Conservation (phyloP, 805 yeast genomes). For the Saturnispora galanensis region DNA sequence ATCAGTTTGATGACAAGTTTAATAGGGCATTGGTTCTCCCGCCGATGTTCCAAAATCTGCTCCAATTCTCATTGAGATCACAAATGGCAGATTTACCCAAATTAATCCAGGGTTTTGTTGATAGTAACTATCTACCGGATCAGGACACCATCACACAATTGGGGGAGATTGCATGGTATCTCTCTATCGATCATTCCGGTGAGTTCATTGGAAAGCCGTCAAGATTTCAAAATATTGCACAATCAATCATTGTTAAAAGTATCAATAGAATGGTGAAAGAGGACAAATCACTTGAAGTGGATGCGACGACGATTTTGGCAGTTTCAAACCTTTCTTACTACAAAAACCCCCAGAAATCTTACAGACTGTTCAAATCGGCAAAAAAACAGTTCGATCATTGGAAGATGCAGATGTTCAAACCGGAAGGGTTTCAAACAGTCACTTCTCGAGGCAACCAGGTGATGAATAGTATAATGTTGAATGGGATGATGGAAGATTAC, state of each 20-base stretch:
- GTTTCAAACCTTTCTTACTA: slow-evolving; percentile 22
- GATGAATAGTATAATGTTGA: slow-evolving; percentile 4
- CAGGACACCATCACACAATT: slow-evolving; percentile 16
- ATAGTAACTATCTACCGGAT: slow-evolving; percentile 10
- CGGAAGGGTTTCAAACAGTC: slow-evolving; percentile 21
- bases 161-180: slow-evolving; percentile 23
- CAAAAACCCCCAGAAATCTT: slow-evolving; percentile 18
- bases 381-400: slow-evolving; percentile 25
- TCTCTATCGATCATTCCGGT: slow-evolving; percentile 23
- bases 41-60: slow-evolving; percentile 21
- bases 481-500: slow-evolving; percentile 19
- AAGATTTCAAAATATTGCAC: slow-evolving; percentile 17
- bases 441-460: not conserved
- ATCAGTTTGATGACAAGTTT: slow-evolving; percentile 13
- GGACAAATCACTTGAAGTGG: slow-evolving; percentile 14
- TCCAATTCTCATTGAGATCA: slow-evolving; percentile 18
- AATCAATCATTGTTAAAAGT: slow-evolving; percentile 18
- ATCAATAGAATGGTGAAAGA: slow-evolving; percentile 16
- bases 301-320: slow-evolving; percentile 22
- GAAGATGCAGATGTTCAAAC: slow-evolving; percentile 25
- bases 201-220: slow-evolving; percentile 18
- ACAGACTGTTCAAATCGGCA: slow-evolving; percentile 20
- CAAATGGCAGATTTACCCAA: slow-evolving; percentile 16
- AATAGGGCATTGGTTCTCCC: slow-evolving; percentile 19
- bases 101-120: slow-evolving; percentile 15